Conservation (phyloP, 2,329 filamentous ascomycete species). For the Fusarium domesticum region DNA sequence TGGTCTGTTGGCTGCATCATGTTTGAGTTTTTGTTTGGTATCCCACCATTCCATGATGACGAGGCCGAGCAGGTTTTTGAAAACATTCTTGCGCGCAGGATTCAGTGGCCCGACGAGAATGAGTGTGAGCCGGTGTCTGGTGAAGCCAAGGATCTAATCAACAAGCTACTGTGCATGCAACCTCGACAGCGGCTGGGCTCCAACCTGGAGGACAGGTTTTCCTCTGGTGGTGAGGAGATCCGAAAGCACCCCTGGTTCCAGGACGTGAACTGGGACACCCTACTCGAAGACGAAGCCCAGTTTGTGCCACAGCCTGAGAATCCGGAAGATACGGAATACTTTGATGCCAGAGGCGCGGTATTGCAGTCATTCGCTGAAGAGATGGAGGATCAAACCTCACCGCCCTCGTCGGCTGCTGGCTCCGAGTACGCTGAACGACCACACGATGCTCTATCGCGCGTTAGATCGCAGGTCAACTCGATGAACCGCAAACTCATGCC, state of each 20-base stretch:
- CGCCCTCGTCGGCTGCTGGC: slow-evolving; percentile 65
- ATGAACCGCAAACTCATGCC: slow-evolving; percentile 93
- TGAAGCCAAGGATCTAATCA: slow-evolving; percentile 92
- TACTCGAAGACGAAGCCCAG: slow-evolving; percentile 92
- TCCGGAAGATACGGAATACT: slow-evolving; percentile 97
- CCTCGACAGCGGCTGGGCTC: slow-evolving; percentile 79
- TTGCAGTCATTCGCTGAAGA: slow-evolving; percentile 91
- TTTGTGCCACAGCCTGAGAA: slow-evolving; percentile 92
- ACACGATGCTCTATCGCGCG: slow-evolving; percentile 88
- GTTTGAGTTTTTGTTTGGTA: slow-evolving; percentile 92
- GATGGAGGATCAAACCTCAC: slow-evolving; percentile 82
- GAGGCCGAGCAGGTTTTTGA: slow-evolving; percentile 94
- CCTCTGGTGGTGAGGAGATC: slow-evolving; percentile 86
- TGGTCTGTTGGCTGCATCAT: slow-evolving; percentile 99
- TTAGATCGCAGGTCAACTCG: slow-evolving; percentile 78
- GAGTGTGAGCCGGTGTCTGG: slow-evolving; percentile 72
- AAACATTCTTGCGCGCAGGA: slow-evolving; percentile 85
- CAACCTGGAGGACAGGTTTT: slow-evolving; percentile 78
- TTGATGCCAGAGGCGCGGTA: slow-evolving; percentile 86
- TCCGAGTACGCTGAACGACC: slow-evolving; percentile 83
- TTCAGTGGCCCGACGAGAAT: slow-evolving; percentile 85
- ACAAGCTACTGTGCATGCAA: slow-evolving; percentile 82
- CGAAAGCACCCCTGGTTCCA: slow-evolving; percentile 85
- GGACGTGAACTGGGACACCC: slow-evolving; percentile 81
- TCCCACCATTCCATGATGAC: slow-evolving; percentile 86